Evolutionary conservation across 2,329 filamentous ascomycete genomes (phyloP), one percentile per base, ranked within the genome.

Genomic region (Nothopassalora personata): DNA sequence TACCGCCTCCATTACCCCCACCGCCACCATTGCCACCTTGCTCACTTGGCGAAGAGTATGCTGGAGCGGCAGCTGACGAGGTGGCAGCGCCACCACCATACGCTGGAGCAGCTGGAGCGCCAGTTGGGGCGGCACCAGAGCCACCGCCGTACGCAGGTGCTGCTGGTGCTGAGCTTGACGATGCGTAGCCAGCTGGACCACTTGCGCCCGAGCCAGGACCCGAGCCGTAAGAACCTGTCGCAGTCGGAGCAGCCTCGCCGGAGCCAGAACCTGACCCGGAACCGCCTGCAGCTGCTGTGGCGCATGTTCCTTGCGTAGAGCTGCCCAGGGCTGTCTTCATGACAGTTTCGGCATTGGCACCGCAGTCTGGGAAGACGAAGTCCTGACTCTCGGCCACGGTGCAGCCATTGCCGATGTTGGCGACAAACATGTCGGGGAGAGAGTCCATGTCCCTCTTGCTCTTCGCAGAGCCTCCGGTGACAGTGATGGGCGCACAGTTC

Each of bases 401-500:
- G 74, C 88, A 91, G 4, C 47, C 33, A 1, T 56, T 63, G 1
- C 66, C 63, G n/a, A 69, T 57, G 74, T 92, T 92, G 68, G 87
- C 85, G 1, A 84, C 77, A 57, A 90, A 85, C 81, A 91, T 86
- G 60, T 86, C 78, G 0, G 89, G 89, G 19, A 92, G 85, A 0
- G 78, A 75, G 55, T 85, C 70, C 60, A 83, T 81, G 64, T 81
- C 82, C 4, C 27, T 18, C 30, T 77, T 71, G 55, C 83, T 65
- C 39, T 65, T 66, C 54, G 71, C 67, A 31, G 74, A 72, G 27
- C 75, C 75, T 1, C 73, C 76, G 1, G 83, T 84, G 19, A 96
- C 79, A 0, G 77, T 82, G 57, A 95, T 75, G 0, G 89, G 84
- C 0, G 88, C 90, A 67, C 94, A 97, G 81, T 96, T 94, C 91